Conservation (phyloP, 2,329 filamentous ascomycete species). For the Zalaria obscura region DNA sequence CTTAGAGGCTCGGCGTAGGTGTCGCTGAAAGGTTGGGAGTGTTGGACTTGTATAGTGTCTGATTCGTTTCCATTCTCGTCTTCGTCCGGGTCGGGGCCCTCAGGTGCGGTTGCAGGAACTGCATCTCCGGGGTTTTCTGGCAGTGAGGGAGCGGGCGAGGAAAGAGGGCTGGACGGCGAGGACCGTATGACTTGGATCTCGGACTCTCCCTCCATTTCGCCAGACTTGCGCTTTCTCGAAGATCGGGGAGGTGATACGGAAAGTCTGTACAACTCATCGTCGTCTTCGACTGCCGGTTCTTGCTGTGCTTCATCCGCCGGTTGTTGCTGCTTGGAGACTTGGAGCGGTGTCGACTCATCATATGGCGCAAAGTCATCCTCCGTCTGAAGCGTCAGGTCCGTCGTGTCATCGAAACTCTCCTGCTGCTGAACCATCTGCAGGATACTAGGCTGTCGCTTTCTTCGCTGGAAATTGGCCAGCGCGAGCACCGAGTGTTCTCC, state of each 20-base stretch:
- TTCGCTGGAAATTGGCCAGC: conserved; percentile 35
- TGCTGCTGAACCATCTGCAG: conserved; percentile 33
- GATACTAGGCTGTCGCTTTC: conserved; percentile 34
- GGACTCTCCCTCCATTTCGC: conserved; percentile 10
- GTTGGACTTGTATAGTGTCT: too few species aligned
- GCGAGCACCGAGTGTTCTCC: conserved; percentile 31
- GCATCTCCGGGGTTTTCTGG: not conserved
- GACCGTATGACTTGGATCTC: conserved; percentile 23
- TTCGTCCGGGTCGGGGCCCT: not conserved
- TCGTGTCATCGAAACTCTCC: conserved; percentile 11
- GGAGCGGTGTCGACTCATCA: conserved; percentile 53
- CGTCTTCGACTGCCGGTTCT: not conserved
- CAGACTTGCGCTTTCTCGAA: conserved; percentile 5
- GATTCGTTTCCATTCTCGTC: not conserved
- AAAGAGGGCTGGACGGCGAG: conserved; percentile 16
- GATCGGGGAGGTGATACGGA: not conserved
- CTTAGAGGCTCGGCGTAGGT: conserved; percentile 7
- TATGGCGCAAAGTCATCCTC: conserved; percentile 41
- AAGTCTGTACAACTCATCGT: conserved; percentile 2
- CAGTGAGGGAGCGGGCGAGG: not conserved
- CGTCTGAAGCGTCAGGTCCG: conserved; percentile 10
- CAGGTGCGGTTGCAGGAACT: conserved; percentile 2
- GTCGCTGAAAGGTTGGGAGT: too few species aligned
- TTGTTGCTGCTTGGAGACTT: conserved; percentile 28
- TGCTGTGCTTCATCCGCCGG: conserved; percentile 6